phyloP scores from a whole-genome alignment of 1,284 basidiomycete species.

The Apiotrichum gracile region DNA sequence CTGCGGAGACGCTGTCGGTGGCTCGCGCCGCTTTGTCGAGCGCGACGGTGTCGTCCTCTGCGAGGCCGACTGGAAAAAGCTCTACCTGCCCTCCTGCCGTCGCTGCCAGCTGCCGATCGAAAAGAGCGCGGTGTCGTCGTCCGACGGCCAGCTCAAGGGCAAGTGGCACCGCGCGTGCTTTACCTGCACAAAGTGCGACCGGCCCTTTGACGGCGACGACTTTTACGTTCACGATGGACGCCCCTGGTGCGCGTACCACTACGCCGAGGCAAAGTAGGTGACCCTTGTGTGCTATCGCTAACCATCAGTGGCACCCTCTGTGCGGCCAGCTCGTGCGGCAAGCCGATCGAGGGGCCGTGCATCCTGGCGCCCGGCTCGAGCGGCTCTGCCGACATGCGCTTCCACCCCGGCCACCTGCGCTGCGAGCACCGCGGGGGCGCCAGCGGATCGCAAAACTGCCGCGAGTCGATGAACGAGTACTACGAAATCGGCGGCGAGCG shows the following conservation, averaged over 20 bases:
- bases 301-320: constrained; percentile 62
- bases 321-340: constrained; percentile 65
- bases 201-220: constrained; percentile 77
- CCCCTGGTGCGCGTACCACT: constrained; percentile 81
- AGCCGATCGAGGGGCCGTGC: constrained; percentile 84
- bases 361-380: constrained; percentile 61
- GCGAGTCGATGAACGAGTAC: constrained; percentile 56
- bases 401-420: constrained; percentile 75
- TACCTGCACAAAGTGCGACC: constrained; percentile 72
- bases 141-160: constrained; percentile 84
- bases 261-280: constrained; percentile 70
- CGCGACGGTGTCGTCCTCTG: constrained; percentile 65
- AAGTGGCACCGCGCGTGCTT: constrained; percentile 88
- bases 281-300: not conserved
- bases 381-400: constrained; percentile 55
- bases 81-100: constrained; percentile 82
- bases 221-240: constrained; percentile 84
- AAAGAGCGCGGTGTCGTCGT: constrained; percentile 79
- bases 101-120: constrained; percentile 76
- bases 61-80: constrained; percentile 84
- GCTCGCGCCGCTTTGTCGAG: constrained; percentile 65
- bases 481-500: constrained; percentile 77
- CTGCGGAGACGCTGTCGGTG: constrained; percentile 64
- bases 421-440: constrained; percentile 53
- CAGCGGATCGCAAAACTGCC: constrained; percentile 26